Conservation (phyloP, 2,329 filamentous ascomycete genomes). For the Fusarium nanum region DNA sequence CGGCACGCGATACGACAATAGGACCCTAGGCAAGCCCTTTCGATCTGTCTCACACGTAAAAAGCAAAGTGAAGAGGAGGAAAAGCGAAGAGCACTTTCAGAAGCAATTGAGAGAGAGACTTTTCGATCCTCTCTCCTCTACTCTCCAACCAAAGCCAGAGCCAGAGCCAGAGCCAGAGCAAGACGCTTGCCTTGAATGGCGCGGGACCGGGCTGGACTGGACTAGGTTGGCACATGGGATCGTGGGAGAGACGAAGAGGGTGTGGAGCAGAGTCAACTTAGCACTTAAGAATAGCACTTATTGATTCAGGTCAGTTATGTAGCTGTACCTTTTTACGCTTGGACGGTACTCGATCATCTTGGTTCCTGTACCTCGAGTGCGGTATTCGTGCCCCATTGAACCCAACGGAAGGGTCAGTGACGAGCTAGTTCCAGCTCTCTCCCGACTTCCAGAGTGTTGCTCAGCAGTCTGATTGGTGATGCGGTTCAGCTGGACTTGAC, state of each 20-base stretch:
- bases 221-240: conserved; percentile 30
- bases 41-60: conserved; percentile 29
- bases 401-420: conserved; percentile 31
- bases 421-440: conserved; percentile 24
- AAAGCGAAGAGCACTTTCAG: conserved; percentile 11
- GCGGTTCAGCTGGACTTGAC: conserved; percentile 16
- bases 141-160: neutral
- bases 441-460: conserved; percentile 8
- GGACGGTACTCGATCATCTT: rapidly evolving
- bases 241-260: conserved; percentile 8
- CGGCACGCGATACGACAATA: conserved; percentile 15
- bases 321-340: neutral
- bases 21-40: conserved; percentile 24
- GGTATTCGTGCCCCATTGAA: neutral
- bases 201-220: conserved; percentile 6
- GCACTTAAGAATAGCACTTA: conserved; percentile 32
- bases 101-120: conserved; percentile 26
- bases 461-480: conserved; percentile 28
- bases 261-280: conserved; percentile 28
- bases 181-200: conserved; percentile 26
- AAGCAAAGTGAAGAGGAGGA: conserved; percentile 2
- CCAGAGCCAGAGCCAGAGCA: conserved; percentile 2
- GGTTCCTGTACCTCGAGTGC: conserved; percentile 10
- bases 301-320: conserved; percentile 16
- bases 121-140: neutral